These are phyloP conservation scores for Penicillium goetzii DNA, from an alignment of 495 filamentous ascomycete species.

Conservation along the genomic window DNA sequence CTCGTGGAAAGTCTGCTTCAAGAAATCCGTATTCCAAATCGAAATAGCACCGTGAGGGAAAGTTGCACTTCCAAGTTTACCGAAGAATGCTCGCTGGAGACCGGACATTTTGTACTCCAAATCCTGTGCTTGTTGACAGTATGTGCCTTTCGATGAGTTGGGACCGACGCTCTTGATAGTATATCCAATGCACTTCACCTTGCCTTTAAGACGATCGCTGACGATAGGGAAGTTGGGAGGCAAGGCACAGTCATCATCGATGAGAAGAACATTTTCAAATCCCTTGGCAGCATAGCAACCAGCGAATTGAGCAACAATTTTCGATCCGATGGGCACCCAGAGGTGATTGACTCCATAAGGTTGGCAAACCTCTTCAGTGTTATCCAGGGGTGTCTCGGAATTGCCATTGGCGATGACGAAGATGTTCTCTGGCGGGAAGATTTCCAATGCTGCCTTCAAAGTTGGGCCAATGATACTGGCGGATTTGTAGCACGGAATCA, in stretches of 20 bases:
- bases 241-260: constrained; percentile 53
- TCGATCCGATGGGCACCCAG: constrained; percentile 45
- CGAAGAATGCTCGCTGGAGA: constrained; percentile 44
- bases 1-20: constrained; percentile 46
- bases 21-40: constrained; percentile 47
- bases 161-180: constrained; percentile 49
- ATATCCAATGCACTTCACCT: constrained; percentile 47
- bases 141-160: constrained; percentile 35
- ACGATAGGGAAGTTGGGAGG: constrained; percentile 49
- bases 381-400: constrained; percentile 42
- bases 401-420: constrained; percentile 53
- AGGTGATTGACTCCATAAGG: constrained; percentile 45
- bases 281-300: constrained; percentile 46
- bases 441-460: constrained; percentile 47
- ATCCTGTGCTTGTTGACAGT: constrained; percentile 52
- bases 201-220: constrained; percentile 41
- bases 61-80: constrained; percentile 44
- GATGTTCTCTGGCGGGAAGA: constrained; percentile 50
- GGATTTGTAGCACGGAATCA: constrained; percentile 55
- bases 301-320: constrained; percentile 52
- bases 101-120: constrained; percentile 52
- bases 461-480: constrained; percentile 47
- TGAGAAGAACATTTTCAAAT: constrained; percentile 48
- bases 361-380: constrained; percentile 51
- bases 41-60: constrained; percentile 52